phyloP scores from a whole-genome alignment of 805 yeast species.

The Priceomyces melissophilus region DNA sequence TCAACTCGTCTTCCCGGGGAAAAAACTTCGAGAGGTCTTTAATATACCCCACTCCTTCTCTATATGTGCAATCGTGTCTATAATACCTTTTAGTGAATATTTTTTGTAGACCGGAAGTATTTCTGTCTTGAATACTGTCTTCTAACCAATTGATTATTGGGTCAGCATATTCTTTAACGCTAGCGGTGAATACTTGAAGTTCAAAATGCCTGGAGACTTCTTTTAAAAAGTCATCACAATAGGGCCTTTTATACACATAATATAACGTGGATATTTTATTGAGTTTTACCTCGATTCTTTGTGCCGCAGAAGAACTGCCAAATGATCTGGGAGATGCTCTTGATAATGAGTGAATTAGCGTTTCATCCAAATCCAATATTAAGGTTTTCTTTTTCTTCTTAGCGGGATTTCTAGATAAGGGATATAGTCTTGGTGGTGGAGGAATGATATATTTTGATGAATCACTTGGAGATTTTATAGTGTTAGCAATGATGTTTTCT shows the following conservation, averaged over 20 bases:
- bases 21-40: slow-evolving; percentile 40
- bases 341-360: slow-evolving; percentile 86
- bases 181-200: slow-evolving; percentile 89
- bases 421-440: slow-evolving; percentile 43
- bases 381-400: slow-evolving; percentile 55
- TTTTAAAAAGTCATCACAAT: slow-evolving; percentile 77
- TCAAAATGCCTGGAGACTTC: slow-evolving; percentile 85
- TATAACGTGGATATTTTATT: slow-evolving; percentile 75
- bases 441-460: slow-evolving; percentile 42
- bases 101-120: slow-evolving; percentile 6
- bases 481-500: slow-evolving; percentile 38
- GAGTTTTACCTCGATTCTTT: slow-evolving; percentile 76
- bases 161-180: slow-evolving; percentile 92
- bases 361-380: slow-evolving; percentile 89
- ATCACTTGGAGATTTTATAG: slow-evolving; percentile 40
- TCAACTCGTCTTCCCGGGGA: slow-evolving; percentile 66
- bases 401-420: slow-evolving; percentile 39
- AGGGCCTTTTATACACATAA: slow-evolving; percentile 89
- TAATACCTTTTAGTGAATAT: slow-evolving; percentile 60
- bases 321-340: slow-evolving; percentile 52
- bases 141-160: slow-evolving; percentile 94
- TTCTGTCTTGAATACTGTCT: slow-evolving; percentile 39
- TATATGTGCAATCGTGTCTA: slow-evolving; percentile 72
- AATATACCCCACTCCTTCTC: slow-evolving; percentile 82
- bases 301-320: slow-evolving; percentile 33